Evolutionary conservation across 257 asterid genomes (phyloP).

Genomic region (Nicotiana undulata): DNA sequence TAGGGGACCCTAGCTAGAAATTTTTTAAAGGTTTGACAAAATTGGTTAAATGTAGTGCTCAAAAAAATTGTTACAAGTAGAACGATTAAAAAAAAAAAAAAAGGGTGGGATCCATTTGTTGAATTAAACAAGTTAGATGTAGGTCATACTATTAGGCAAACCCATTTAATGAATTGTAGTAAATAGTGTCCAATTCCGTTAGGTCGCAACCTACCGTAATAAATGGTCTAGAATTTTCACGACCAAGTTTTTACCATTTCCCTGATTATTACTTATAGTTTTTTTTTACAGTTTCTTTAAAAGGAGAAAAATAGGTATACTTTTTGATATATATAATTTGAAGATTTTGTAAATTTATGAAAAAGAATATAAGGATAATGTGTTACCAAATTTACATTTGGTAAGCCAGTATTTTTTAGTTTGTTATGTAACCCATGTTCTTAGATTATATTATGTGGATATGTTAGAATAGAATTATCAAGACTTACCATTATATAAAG

Average conservation of each 20-base stretch:
- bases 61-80: conserved; percentile 10
- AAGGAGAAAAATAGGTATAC: too few species aligned
- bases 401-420: not conserved
- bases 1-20: conserved; percentile 11
- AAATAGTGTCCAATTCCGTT: conserved; percentile 65
- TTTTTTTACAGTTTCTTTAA: not conserved
- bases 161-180: conserved; percentile 67
- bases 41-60: conserved; percentile 20
- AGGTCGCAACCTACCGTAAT: conserved; percentile 75
- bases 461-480: not conserved
- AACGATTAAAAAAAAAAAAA: not conserved
- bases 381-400: not conserved
- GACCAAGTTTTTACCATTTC: conserved; percentile 2
- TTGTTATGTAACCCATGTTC: not conserved
- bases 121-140: conserved; percentile 54
- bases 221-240: conserved; percentile 34
- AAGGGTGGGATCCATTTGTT: conserved; percentile 53
- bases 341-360: not conserved
- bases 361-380: not conserved
- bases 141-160: conserved; percentile 67
- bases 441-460: not conserved
- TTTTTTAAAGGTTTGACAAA: conserved; percentile 24
- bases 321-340: too few species aligned
- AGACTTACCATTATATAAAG: not conserved
- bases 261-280: not conserved